Conservation (phyloP, 352 stramenopile genomes). For the Elongisporangium prolatum region DNA sequence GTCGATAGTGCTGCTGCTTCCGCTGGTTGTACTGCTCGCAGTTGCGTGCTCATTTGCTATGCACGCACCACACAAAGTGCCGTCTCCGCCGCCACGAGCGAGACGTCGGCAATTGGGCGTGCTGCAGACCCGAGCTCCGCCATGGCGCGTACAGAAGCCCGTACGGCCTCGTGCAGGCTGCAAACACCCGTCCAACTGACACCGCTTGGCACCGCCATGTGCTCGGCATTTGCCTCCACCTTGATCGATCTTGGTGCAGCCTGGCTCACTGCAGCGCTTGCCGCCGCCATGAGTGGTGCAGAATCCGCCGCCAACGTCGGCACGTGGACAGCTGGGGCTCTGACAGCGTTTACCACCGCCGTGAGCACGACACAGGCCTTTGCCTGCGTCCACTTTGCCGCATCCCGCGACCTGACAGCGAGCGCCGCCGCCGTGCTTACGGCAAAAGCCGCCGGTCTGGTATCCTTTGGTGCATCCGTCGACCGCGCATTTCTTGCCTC, state of each 20-base stretch:
- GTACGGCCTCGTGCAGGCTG: slow-evolving; percentile 50
- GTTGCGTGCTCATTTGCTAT: slow-evolving; percentile 10
- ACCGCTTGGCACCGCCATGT: slow-evolving; percentile 68
- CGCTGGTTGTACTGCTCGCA: slow-evolving; percentile 1
- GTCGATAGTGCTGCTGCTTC: slow-evolving; percentile 9
- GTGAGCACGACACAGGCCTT: slow-evolving; percentile 65
- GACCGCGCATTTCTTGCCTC: slow-evolving; percentile 77
- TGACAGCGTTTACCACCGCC: slow-evolving; percentile 74
- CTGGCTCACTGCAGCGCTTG: slow-evolving; percentile 54
- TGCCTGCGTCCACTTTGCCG: slow-evolving; percentile 74
- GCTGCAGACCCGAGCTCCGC: slow-evolving; percentile 51
- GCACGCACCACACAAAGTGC: slow-evolving; percentile 37
- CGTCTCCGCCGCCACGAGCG: slow-evolving; percentile 33
- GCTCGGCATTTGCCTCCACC: slow-evolving; percentile 75
- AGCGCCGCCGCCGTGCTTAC: slow-evolving; percentile 67
- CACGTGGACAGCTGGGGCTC: slow-evolving; percentile 45
- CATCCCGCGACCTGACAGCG: slow-evolving; percentile 70
- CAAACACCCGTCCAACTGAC: slow-evolving; percentile 38
- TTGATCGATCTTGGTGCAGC: slow-evolving; percentile 80
- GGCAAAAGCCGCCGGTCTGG: slow-evolving; percentile 74
- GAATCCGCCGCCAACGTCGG: slow-evolving; percentile 76
- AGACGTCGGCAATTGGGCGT: slow-evolving; percentile 55
- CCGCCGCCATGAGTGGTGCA: slow-evolving; percentile 80
- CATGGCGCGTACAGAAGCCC: slow-evolving; percentile 66
- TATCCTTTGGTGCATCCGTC: slow-evolving; percentile 70